Base-by-base conservation (phyloP, 1,284 basidiomycete species). In the Nidula niveotomentosa region DNA sequence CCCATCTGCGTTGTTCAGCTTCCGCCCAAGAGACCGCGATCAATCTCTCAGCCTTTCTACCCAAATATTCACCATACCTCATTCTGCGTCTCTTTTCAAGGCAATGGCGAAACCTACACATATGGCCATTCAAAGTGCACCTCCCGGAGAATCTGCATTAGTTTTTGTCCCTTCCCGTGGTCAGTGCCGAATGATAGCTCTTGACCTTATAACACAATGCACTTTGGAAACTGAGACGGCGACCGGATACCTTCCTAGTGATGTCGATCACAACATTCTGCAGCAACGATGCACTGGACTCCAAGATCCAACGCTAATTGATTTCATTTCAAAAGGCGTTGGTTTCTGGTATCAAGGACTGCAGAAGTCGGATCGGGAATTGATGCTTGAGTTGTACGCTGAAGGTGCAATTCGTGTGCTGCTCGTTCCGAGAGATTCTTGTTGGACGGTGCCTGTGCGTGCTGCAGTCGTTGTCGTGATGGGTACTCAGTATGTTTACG, bases 91-190 rank as follows among this genome's bases (percentile, higher is more conserved):
- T 1, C 77, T 98, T 33, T 90, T 96, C 73, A 96, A 96, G 65
- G 83, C 88, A 1, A 97, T 99, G 90, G 83, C 91, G 49, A 97
- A 96, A 69, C 95, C 97, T 4, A 87, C 90, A 0, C 94, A 96
- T 68, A 73, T 84, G 10, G 85, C 81, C 35, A 84, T 91, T 57
- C 72, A 69, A 46, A 69, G 73, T 10, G 72, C 71, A 2, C 62
- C 70, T 8, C 63, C 69, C 1, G 75, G 76, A 0, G 80, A 82
- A 49, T 75, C 80, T 1, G 84, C 88, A 0, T 82, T 99, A 59
- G 77, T 98, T n/a, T 96, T 99, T 68, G 91, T 96, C 0, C 93
- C 97, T 3, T 95, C 94, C 17, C 82, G 86, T 15, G 75, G 75
- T n/a, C 92, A 95, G 61, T 95, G 93, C 64, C 76, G 79, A n/a